phyloP scores from a whole-genome alignment of 2,329 filamentous ascomycete species.

The Exophiala calicioides region DNA sequence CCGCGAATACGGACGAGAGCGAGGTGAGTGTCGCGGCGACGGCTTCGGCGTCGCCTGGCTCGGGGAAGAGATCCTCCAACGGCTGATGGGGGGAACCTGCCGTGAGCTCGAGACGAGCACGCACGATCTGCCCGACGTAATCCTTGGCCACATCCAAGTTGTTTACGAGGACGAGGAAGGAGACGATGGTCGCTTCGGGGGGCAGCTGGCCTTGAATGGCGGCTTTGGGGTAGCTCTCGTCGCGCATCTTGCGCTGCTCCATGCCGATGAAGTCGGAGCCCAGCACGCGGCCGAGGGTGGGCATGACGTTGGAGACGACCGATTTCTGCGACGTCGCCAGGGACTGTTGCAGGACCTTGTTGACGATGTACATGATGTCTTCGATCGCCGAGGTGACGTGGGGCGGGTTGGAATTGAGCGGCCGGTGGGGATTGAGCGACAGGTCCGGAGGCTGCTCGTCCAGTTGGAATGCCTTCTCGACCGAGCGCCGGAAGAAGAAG shows the following conservation, averaged over 20 bases:
- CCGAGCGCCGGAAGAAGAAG: constrained; percentile 94
- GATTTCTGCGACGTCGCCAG: constrained; percentile 81
- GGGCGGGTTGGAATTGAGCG: constrained; percentile 75
- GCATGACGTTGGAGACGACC: constrained; percentile 75
- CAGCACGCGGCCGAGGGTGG: constrained; percentile 76
- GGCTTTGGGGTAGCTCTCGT: constrained; percentile 87
- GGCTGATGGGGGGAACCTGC: constrained; percentile 44
- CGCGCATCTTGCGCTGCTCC: constrained; percentile 96
- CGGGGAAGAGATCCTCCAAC: constrained; percentile 63
- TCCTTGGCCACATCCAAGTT: constrained; percentile 90
- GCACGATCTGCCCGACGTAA: constrained; percentile 84
- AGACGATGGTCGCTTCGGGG: constrained; percentile 82
- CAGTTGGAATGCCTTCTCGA: constrained; percentile 96
- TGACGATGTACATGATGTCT: constrained; percentile 99
- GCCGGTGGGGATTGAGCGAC: constrained; percentile 70
- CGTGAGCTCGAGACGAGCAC: constrained; percentile 59
- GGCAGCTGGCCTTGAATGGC: constrained; percentile 76
- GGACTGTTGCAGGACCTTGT: constrained; percentile 82
- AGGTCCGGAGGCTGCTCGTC: constrained; percentile 84
- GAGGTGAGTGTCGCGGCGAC: constrained; percentile 61
- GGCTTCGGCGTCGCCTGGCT: constrained; percentile 70
- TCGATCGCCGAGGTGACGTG: constrained; percentile 95
- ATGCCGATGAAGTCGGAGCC: constrained; percentile 91
- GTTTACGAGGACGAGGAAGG: constrained; percentile 92
- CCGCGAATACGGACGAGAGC: constrained; percentile 70